Percentiles rank a stretch among this genome's conserved stretches.
phyloP scores from a whole-genome alignment of 441 rosid species.

The Corymbia calophylla region DNA sequence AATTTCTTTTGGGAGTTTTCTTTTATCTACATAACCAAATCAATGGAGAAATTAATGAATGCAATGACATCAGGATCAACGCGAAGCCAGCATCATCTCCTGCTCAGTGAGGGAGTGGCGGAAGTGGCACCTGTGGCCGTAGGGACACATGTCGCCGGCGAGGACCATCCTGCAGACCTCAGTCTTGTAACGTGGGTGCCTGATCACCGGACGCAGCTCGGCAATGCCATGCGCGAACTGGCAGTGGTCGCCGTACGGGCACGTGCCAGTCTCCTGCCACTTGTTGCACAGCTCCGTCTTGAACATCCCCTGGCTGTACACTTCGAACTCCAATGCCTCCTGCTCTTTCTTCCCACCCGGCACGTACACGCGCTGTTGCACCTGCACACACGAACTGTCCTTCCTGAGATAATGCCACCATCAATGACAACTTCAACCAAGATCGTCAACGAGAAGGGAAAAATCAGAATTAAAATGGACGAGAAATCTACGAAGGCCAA shows the following conservation, averaged over 20 bases:
- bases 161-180: constrained; percentile 72
- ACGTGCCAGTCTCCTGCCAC: constrained; percentile 77
- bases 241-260: constrained; percentile 64
- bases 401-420: neutral
- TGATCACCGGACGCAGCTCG: constrained; percentile 69
- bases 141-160: constrained; percentile 55
- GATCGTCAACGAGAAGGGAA: neutral
- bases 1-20: neutral
- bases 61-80: neutral
- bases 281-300: constrained; percentile 89
- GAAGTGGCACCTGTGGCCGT: constrained; percentile 84
- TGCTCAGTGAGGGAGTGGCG: constrained; percentile 68
- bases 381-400: constrained; percentile 5
- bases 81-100: constrained; percentile 38
- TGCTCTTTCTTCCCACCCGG: constrained; percentile 35
- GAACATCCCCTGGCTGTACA: constrained; percentile 62
- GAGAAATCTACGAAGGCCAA: neutral
- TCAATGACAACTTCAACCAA: neutral
- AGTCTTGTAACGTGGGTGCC: constrained; percentile 77
- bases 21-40: neutral
- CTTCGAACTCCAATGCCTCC: constrained; percentile 42
- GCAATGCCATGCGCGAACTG: constrained; percentile 78
- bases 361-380: constrained; percentile 29
- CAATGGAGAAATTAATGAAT: neutral
- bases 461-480: neutral